Base-by-base conservation (phyloP, 2,329 filamentous ascomycete genomes). In the Chrysoporthe puriensis region DNA sequence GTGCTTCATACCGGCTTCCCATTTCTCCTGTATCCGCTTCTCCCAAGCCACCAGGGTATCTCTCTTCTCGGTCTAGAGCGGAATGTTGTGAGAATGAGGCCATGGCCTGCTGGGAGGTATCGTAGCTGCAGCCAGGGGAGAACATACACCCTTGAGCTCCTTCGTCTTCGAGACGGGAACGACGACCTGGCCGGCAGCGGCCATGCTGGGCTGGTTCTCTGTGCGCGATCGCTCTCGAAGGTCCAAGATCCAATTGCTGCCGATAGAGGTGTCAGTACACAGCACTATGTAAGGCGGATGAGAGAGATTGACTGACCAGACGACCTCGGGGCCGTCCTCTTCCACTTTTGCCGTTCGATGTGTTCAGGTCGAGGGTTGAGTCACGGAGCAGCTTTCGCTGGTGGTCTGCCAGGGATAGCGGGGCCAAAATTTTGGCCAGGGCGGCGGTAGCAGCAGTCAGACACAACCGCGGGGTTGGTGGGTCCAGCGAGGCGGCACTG, bases 1-100 rank as follows among this genome's bases (percentile, higher is more conserved):
- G 57, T 21, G 36, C 40, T 60, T 44, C 57, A 60, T 61, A 61
- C 59, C 59, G 68, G 92, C 84, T 75, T 90, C 87, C 93, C 93
- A 97, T 86, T 90, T 85, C 76, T 90, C 83, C 82, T 98, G 95
- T 81, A 97, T 97, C 77, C 94, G 94, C 83, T 96, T 96, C 83
- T 98, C 95, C 75, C 91, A 87, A 43, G 88, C 88, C 73, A 96
- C 90, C 72, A 97, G 84, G 62, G 90, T 87, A 76, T 97, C 93
- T 78, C 94, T 86, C 82, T 97, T 97, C 75, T 96, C 93, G 50
- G 94, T 97, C 87, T 92, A 74, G 69, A 66, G 70, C 71, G 64
- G 69, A 70, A 68, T 57, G 70, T 70, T 72, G 73, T 72, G 32
- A 67, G 61, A 11, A 46, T 26, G 6, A 32, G 21, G 16, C 9